phyloP scores from a whole-genome alignment of 495 filamentous ascomycete species.

The Penicillium ucsense region DNA sequence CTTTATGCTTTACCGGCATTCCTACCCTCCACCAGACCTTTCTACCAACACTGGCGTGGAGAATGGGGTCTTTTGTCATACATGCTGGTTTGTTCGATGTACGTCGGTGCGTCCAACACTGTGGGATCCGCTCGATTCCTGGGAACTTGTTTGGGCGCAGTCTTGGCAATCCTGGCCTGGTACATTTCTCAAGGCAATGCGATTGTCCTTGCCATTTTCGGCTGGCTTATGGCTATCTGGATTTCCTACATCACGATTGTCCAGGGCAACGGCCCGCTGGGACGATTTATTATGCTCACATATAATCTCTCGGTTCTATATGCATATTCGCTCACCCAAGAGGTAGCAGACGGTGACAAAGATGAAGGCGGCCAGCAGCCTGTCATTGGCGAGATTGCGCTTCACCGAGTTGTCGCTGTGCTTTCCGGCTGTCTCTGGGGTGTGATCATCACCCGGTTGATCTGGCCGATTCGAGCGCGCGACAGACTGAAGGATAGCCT shows the following conservation, averaged over 20 bases:
- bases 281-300: slow-evolving; percentile 83
- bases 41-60: slow-evolving; percentile 82
- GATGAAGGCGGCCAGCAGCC: slow-evolving; percentile 82
- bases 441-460: slow-evolving; percentile 73
- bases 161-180: slow-evolving; percentile 70
- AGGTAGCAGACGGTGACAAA: slow-evolving; percentile 56
- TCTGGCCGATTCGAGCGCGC: slow-evolving; percentile 90
- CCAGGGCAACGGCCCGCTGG: slow-evolving; percentile 77
- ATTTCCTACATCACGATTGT: slow-evolving; percentile 85
- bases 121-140: slow-evolving; percentile 77
- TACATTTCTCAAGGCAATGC: slow-evolving; percentile 60
- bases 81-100: slow-evolving; percentile 98
- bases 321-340: slow-evolving; percentile 76
- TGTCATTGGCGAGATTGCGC: slow-evolving; percentile 74
- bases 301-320: slow-evolving; percentile 97
- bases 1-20: slow-evolving; percentile 84
- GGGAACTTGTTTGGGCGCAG: slow-evolving; percentile 78
- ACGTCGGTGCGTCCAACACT: slow-evolving; percentile 87
- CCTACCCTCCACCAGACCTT: slow-evolving; percentile 61
- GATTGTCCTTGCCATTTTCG: slow-evolving; percentile 61
- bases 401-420: slow-evolving; percentile 87
- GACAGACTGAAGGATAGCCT: slow-evolving; percentile 78
- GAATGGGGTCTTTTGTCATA: slow-evolving; percentile 96
- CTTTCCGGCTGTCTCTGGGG: slow-evolving; percentile 86
- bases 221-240: slow-evolving; percentile 69